Base-by-base conservation (phyloP, 345 rosid species). In the Populus nigra region DNA sequence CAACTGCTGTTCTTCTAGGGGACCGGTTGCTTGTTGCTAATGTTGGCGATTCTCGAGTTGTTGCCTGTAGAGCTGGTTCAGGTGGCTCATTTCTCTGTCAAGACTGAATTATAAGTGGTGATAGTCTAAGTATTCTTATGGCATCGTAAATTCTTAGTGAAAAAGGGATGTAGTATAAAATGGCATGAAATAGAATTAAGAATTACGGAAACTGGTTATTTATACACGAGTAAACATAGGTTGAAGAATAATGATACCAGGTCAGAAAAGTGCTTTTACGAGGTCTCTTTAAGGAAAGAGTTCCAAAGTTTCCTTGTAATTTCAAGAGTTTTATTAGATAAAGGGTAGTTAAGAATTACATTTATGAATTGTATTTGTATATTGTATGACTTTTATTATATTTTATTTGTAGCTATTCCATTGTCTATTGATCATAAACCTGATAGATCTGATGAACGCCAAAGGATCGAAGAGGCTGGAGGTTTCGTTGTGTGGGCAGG, bases 41-140 rank as follows among this genome's bases (percentile, higher is more conserved):
- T 82, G 93, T 90, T 77, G 93, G 93, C 31, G 93, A 88, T 84
- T 90, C 93, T 35, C 86, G 93, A 80, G 90, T 85, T 17, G 90
- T 90, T 72, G 86, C 87, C 49, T 81, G 79, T 53, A 84, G 78
- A 77, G 88, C 81, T 83, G 91, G 91, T 68, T 74, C 82, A 84
- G 93, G 93, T 88, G 78, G 62, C 62, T 55, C 27, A 65, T 63
- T 69, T 43, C 12, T 43, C 4, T 11, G 47, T 43, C 47, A 43
- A 43, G 47, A 43, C 11, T 13, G 4, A 43, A 43, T 43, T 43
- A 43, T 43, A 2, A 43, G 13, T 11, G 13, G 47, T 43, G 47
- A 11, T 49, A 71, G 35, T 61, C 36, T 31, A 67, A n/a, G 16
- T 7, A 77, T 53, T 74, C 20, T 18, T 45, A 18, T 63, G 13